Evolutionary conservation across 306 rosid genomes (phyloP).

Genomic region (Acacia crassicarpa): DNA sequence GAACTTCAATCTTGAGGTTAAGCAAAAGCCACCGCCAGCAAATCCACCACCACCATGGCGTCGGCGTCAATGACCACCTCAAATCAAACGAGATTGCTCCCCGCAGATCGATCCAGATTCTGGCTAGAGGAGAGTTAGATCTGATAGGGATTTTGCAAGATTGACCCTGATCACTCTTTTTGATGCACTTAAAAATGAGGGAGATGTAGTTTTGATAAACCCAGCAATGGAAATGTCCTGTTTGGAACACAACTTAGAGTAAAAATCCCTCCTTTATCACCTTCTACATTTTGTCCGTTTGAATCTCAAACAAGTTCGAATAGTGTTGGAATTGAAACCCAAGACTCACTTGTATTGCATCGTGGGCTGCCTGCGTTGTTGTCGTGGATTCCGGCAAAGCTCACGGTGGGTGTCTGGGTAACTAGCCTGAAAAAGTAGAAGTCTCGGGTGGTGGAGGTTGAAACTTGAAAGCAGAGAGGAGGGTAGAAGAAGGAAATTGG

Average conservation of each 20-base stretch:
- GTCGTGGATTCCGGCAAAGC: neutral
- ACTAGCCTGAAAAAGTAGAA: too few species aligned
- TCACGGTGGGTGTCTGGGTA: neutral
- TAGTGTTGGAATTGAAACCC: constrained; percentile 41
- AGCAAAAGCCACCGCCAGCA: too few species aligned
- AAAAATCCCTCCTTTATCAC: constrained; percentile 52
- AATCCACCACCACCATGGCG: too few species aligned
- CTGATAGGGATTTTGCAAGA: too few species aligned
- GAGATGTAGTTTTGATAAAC: constrained; percentile 26
- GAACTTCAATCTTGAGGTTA: too few species aligned
- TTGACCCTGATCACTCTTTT: constrained; percentile 32
- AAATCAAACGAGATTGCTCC: too few species aligned
- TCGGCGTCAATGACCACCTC: too few species aligned
- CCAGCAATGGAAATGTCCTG: constrained; percentile 43
- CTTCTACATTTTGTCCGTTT: constrained; percentile 16
- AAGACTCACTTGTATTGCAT: neutral
- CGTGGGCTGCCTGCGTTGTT: neutral
- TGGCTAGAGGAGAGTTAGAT: too few species aligned
- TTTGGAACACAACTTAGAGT: constrained; percentile 62
- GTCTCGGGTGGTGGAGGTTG: too few species aligned
- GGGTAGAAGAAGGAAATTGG: too few species aligned
- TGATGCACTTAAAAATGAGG: constrained; percentile 43
- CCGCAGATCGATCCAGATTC: too few species aligned
- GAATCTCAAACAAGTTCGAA: constrained; percentile 32
- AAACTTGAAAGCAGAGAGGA: too few species aligned